Evolutionary conservation across 1,284 basidiomycete species (phyloP).

Genomic region (Melampsora abietis-canadensis): DNA sequence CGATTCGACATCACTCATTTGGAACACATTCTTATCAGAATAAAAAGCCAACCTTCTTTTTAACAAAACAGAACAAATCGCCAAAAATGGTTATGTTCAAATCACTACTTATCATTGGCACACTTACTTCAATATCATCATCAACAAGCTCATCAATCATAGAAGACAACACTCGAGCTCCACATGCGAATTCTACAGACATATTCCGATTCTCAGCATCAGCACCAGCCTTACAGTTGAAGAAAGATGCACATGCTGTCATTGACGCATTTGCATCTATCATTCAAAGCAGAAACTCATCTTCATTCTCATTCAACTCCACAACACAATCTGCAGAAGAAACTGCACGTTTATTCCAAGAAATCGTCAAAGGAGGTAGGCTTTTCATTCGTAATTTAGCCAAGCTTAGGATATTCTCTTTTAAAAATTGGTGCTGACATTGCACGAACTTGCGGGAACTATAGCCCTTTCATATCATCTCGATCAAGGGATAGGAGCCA

Average conservation of each 20-base stretch:
- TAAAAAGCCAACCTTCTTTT: no score
- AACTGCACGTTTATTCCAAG: slow-evolving; percentile 28
- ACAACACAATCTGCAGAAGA: slow-evolving; percentile 13
- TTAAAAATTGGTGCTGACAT: background rate
- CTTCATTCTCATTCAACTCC: background rate
- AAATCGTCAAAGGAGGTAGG: slow-evolving; percentile 35
- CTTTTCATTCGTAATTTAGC: no score
- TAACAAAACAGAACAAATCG: no score
- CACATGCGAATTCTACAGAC: background rate
- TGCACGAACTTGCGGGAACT: background rate
- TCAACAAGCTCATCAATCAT: no score
- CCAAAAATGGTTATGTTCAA: no score
- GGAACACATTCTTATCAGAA: no score
- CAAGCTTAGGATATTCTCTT: background rate
- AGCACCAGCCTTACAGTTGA: slow-evolving; percentile 27
- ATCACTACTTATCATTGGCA: no score
- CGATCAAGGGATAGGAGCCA: slow-evolving; percentile 15
- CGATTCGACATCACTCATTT: no score
- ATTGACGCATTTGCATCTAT: slow-evolving; percentile 30
- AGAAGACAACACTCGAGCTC: background rate
- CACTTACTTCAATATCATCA: no score
- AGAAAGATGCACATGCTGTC: slow-evolving; percentile 11
- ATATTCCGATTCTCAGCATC: slow-evolving; percentile 21
- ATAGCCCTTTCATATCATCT: slow-evolving; percentile 38
- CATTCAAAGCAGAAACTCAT: background rate